A percentile compares a stretch with the other conserved stretches of the same genome.
Evolutionary conservation across 805 yeast genomes (phyloP).

Genomic region (Ogataea neopini): DNA sequence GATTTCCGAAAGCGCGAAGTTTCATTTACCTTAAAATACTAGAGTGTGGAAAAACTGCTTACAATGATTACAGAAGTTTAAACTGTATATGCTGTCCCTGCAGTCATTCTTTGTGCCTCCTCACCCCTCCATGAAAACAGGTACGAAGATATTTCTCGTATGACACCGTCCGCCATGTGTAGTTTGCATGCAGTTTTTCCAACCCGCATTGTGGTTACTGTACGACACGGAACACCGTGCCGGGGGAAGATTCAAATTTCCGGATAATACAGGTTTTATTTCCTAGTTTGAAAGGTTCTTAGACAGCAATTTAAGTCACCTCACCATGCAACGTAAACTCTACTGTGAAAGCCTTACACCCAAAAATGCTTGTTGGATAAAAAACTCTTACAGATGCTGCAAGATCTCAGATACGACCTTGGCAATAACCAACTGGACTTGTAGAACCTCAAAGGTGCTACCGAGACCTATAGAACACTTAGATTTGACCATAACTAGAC

Average conservation of each 20-base stretch:
- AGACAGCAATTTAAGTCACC: background rate
- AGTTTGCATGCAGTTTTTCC: background rate
- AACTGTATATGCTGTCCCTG: too few relatives aligned
- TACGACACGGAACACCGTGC: constrained; percentile 2
- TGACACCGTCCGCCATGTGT: background rate
- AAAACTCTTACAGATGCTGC: background rate
- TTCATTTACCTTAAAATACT: too few relatives aligned
- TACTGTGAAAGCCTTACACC: too few relatives aligned
- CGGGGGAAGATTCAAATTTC: background rate
- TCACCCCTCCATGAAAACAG: too few relatives aligned
- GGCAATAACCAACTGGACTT: background rate
- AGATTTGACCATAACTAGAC: too few relatives aligned
- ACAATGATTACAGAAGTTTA: too few relatives aligned
- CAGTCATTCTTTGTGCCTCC: background rate
- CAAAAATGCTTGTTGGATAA: background rate
- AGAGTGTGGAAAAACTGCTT: too few relatives aligned
- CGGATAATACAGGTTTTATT: background rate
- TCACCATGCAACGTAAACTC: background rate
- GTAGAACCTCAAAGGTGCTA: too few relatives aligned
- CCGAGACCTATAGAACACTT: background rate
- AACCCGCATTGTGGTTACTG: background rate
- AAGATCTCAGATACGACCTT: background rate
- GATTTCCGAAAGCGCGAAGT: too few relatives aligned
- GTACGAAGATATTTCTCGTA: too few relatives aligned
- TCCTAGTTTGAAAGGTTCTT: background rate